Conservation (phyloP, 2,329 filamentous ascomycete genomes). For the Penicillium crustosum region DNA sequence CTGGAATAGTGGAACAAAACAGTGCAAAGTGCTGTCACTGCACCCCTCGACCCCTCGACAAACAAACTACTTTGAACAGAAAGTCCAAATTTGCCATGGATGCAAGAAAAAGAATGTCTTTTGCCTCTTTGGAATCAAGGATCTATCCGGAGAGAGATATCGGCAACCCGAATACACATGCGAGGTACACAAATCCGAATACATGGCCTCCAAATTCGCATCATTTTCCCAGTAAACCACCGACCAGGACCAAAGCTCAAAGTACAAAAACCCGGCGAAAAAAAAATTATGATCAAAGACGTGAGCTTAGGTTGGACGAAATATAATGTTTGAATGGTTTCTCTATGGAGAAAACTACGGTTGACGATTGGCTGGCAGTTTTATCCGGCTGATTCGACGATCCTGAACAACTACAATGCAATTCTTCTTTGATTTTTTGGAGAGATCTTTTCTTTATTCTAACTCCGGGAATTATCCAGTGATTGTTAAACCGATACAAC, state of each 20-base stretch:
- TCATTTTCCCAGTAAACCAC: background rate
- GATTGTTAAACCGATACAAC: background rate
- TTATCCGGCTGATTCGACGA: constrained; percentile 10
- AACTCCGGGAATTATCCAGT: background rate
- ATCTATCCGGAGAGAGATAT: background rate
- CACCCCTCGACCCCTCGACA: no score
- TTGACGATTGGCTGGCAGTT: constrained; percentile 16
- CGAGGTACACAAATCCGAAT: background rate
- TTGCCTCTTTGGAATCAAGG: background rate
- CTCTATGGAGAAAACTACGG: background rate
- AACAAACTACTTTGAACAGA: background rate
- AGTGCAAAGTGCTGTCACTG: background rate
- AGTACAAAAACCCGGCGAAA: no score
- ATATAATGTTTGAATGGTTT: background rate
- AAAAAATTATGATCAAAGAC: background rate
- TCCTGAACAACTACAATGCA: background rate
- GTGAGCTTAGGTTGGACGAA: no score
- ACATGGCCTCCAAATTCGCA: background rate
- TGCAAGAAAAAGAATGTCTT: background rate
- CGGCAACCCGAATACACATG: no score
- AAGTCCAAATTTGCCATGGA: background rate
- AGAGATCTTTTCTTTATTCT: background rate
- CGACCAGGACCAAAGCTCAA: no score
- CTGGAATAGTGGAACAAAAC: background rate
- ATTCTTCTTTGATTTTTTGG: background rate